These are phyloP conservation scores for Carex littledalei DNA, from an alignment of 176 grass and related monocot species.

Conservation along the genomic window DNA sequence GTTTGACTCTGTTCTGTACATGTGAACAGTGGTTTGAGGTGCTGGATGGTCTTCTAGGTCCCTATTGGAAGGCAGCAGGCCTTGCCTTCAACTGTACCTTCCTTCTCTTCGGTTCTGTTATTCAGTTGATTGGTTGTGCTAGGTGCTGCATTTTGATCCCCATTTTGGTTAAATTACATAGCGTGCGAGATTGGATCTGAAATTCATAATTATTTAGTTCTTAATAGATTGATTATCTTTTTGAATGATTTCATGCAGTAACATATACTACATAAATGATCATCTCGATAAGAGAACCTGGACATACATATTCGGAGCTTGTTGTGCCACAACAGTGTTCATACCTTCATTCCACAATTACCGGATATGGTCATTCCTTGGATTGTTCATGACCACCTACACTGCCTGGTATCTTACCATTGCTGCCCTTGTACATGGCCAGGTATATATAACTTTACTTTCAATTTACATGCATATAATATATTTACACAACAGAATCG, in stretches of 20 bases:
- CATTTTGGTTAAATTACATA: not conserved
- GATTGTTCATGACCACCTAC: conserved; percentile 43
- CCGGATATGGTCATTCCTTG: conserved; percentile 44
- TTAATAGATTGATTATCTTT: not conserved
- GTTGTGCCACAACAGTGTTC: conserved; percentile 47
- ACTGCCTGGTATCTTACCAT: conserved; percentile 44
- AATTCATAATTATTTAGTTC: no score
- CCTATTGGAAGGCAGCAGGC: conserved; percentile 36
- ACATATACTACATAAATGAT: conserved; percentile 54
- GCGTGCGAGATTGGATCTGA: not conserved
- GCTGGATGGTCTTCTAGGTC: conserved; percentile 40
- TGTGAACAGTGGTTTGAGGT: conserved; percentile 46
- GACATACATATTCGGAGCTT: conserved; percentile 50
- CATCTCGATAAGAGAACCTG: conserved; percentile 47
- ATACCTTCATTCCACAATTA: conserved; percentile 54
- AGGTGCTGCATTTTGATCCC: conserved; percentile 16
- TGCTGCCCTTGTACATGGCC: conserved; percentile 36
- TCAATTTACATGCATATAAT: conserved; percentile 5
- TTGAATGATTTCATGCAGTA: conserved; percentile 18
- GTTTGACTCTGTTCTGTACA: conserved; percentile 13
- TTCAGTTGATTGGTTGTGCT: conserved; percentile 47
- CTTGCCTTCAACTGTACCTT: conserved; percentile 49
- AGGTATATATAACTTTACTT: conserved; percentile 15
- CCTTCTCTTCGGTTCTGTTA: conserved; percentile 46
- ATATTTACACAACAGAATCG: not conserved